Evolutionary conservation across 2,329 filamentous ascomycete species (phyloP), one percentile per base, ranked within the genome.

Genomic region (Ambrosiella beaveri): DNA sequence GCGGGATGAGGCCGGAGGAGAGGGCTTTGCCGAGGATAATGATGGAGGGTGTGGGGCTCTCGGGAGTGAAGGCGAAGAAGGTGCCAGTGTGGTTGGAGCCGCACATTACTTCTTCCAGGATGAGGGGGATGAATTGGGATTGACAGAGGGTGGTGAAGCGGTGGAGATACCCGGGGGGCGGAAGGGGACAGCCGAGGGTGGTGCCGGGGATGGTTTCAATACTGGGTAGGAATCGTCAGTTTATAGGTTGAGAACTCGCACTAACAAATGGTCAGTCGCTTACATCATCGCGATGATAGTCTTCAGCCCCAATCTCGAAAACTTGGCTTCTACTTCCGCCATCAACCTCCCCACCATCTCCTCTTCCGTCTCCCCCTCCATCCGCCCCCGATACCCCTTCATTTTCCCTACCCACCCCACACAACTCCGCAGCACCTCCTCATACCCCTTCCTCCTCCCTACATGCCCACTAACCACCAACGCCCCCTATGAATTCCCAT

Each of bases 81-180:
- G 72, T 78, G 0, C 81, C 81, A 0, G 74, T 76, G 2, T 82
- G 74, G 2, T 82, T 82, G 68, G 79, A 78, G 8, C 82, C 82
- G 54, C 77, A 83, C 84, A 88, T 88, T 60, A 88, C 75, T 65
- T 80, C 75, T 58, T 80, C 78, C 0, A 79, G 62, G n/a, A 79
- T 72, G 4, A 82, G 69, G 1, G 83, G 70, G 0, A 76, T 74
- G 1, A 75, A 76, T 59, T 82, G 69, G 57, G 73, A 74, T 19
- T 76, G 70, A 64, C 80, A 83, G 0, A 84, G 70, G 0, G 66
- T 65, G 56, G 74, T 71, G 60, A 81, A 70, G 7, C 74, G 75
- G n/a, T 70, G 65, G 62, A 81, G 74, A 57, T 84, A 84, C 0
- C 78, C 78, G 1, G 67, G 65, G 0, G 76, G 68, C 0, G 79